phyloP scores from a whole-genome alignment of 2,329 filamentous ascomycete genomes.

The Aplosporella prunicola region DNA sequence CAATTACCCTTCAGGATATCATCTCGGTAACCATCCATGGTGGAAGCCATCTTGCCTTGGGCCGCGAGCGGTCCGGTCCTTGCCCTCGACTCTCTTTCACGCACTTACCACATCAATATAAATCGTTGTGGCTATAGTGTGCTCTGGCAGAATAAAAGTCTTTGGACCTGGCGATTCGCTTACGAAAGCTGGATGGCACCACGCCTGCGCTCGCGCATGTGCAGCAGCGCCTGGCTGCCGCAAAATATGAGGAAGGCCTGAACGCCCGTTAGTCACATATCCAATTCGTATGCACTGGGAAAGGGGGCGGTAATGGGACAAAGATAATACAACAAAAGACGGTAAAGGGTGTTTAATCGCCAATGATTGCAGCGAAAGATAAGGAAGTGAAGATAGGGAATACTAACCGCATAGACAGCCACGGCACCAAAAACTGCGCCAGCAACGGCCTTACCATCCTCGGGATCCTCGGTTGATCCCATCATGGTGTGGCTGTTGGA shows the following conservation, averaged over 20 bases:
- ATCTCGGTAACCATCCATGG: no score
- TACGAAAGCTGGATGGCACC: slow-evolving; percentile 70
- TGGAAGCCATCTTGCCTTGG: no score
- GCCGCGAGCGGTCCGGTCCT: no score
- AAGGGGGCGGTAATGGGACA: neutral
- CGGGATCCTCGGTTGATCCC: slow-evolving; percentile 59
- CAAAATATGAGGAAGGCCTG: slow-evolving; percentile 89
- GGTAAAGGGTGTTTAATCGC: no score
- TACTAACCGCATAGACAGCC: slow-evolving; percentile 74
- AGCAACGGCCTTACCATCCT: slow-evolving; percentile 69
- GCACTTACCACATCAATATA: no score
- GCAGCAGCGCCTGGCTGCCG: slow-evolving; percentile 76
- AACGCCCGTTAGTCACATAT: slow-evolving; percentile 3
- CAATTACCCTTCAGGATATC: no score
- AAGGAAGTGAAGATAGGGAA: neutral
- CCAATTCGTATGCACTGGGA: slow-evolving; percentile 1
- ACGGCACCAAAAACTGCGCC: slow-evolving; percentile 81
- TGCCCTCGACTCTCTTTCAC: no score
- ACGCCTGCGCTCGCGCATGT: slow-evolving; percentile 70
- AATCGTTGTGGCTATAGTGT: no score
- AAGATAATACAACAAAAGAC: neutral
- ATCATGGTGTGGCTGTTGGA: slow-evolving; percentile 73
- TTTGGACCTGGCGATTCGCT: no score
- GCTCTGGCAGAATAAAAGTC: no score
- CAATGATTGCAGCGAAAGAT: neutral